Evolutionary conservation across 73 alveolate genomes (phyloP).

Genomic region (Diophrys appendiculata): DNA sequence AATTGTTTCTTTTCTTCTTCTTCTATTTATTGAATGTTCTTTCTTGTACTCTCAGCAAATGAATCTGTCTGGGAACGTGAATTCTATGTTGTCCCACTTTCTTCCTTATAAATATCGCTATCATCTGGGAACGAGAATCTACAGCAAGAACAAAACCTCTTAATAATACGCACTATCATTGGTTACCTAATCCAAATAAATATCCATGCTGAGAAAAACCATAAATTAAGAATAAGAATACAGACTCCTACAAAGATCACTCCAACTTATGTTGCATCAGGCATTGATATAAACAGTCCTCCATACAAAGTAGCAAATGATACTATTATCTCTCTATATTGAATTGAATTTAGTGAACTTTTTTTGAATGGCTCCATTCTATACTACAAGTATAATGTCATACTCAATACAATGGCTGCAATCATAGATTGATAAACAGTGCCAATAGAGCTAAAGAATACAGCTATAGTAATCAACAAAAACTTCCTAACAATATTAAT

Average conservation of each 20-base stretch:
- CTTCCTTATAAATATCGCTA: no score
- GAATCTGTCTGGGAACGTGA: no score
- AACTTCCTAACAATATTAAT: conserved; percentile 21
- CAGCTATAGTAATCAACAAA: conserved; percentile 10
- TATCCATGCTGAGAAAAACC: neutral
- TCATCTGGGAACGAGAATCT: no score
- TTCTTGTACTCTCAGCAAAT: no score
- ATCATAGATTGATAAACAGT: neutral
- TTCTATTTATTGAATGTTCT: no score
- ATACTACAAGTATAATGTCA: neutral
- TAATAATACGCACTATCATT: neutral
- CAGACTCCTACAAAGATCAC: neutral
- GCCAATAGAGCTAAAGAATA: conserved; percentile 6
- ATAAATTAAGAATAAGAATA: neutral
- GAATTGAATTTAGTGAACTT: neutral
- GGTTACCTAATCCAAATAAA: neutral
- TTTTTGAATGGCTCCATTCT: neutral
- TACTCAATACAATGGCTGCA: neutral
- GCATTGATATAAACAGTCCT: neutral
- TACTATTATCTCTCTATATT: neutral
- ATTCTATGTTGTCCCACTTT: no score
- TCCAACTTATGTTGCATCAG: neutral
- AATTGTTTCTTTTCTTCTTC: no score
- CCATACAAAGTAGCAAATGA: neutral
- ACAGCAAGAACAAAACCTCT: neutral